Evolutionary conservation across 1,139 yeast genomes (phyloP), one percentile per base, ranked within the genome.

Genomic region (Entelexis sorbosivorans): DNA sequence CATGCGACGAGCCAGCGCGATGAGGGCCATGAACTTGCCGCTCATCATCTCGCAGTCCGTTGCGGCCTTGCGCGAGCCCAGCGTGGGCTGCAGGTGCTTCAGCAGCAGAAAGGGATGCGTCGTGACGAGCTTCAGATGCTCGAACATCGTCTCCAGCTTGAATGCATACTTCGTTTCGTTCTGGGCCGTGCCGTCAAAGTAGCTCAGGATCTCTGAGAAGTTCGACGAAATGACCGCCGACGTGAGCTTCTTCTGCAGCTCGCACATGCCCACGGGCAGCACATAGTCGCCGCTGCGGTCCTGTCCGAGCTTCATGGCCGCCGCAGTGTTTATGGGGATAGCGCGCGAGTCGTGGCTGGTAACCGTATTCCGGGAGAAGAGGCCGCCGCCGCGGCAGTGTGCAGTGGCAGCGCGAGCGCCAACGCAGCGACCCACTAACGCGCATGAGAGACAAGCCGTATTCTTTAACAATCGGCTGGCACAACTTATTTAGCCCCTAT

Each of bases 221-320:
- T 91, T 97, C 43, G 88, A 71, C 1, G 95, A 84, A 8, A 91
- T 84, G 29, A 91, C 88, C 64, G 88, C 95, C 67, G 89, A 95
- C n/a, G 91, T 85, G 50, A 91, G 73, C 62, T 87, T 94, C 61
- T 81, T 82, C 64, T 91, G 97, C 59, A 86, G 83, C 56, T 84
- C 88, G 54, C 85, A 79, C 82, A 89, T 80, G 2, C 95, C 89
- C 5, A 94, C 85, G 0, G 95, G 87, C 40, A 89, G 71, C 65
- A 79, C 76, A 65, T 86, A 87, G 60, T 84, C 95, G 2, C 57
- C 50, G 39, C 38, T 28, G 5, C 19, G 32, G 32, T 44, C 39
- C 39, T 33, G 39, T 17, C 39, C 47, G 16, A 26, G 32, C 47
- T 44, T 36, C 47, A 44, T 44, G 9, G 11, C 7, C 11, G 31